Evolutionary conservation across 2,329 filamentous ascomycete species (phyloP).

Genomic region (Xylaria sp.): DNA sequence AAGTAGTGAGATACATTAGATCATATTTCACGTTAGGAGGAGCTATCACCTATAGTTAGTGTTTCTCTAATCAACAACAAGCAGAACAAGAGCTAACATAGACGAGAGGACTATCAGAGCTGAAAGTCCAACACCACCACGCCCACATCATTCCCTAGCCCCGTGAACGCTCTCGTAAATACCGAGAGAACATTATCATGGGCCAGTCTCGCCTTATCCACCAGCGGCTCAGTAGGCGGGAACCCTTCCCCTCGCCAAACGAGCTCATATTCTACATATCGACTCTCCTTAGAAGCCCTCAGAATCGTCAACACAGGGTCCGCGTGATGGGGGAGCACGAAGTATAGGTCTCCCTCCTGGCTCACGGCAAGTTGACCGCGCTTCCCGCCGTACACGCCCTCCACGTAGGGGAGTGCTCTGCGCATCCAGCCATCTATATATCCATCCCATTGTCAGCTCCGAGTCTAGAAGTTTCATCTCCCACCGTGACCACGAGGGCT

Average conservation of each 20-base stretch:
- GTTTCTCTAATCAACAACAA: background rate
- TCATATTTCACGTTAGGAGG: constrained; percentile 4
- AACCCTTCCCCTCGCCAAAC: constrained; percentile 51
- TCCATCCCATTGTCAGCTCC: background rate
- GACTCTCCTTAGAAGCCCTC: constrained; percentile 43
- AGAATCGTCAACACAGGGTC: constrained; percentile 47
- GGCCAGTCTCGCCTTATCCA: constrained; percentile 52
- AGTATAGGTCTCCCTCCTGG: constrained; percentile 50
- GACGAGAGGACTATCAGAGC: constrained; percentile 33
- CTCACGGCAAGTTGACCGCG: constrained; percentile 52
- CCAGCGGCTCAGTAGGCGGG: constrained; percentile 53
- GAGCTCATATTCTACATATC: constrained; percentile 49
- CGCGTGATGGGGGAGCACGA: constrained; percentile 51
- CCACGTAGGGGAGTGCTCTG: constrained; percentile 47
- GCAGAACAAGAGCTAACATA: background rate
- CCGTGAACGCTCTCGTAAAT: constrained; percentile 43
- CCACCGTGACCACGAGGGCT: background rate
- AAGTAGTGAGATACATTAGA: constrained; percentile 23
- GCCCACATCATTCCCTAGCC: constrained; percentile 36
- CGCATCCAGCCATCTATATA: constrained; percentile 49
- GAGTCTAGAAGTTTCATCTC: background rate
- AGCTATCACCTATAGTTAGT: constrained; percentile 19
- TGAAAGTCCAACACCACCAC: constrained; percentile 53
- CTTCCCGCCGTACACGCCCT: constrained; percentile 47
- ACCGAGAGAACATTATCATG: constrained; percentile 52